These are phyloP conservation scores for Alternaria hordeiaustralica DNA, from an alignment of 2,329 filamentous ascomycete species.

Conservation along the genomic window DNA sequence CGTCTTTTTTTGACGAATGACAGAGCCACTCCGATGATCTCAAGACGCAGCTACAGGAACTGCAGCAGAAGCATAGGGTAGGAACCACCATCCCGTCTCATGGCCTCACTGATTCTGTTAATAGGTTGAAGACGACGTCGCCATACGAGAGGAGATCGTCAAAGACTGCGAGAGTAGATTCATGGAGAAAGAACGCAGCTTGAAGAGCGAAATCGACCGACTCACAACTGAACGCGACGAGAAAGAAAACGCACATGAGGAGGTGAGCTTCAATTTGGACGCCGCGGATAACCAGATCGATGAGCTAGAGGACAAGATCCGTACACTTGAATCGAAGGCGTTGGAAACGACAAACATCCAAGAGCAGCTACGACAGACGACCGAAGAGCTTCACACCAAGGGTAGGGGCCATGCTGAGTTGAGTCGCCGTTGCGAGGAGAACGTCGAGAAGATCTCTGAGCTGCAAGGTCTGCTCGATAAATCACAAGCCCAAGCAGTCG, in stretches of 20 bases:
- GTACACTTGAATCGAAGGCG: not conserved
- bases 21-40: not conserved
- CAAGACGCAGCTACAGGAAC: conserved; percentile 1
- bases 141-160: conserved; percentile 6
- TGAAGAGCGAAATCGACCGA: conserved; percentile 21
- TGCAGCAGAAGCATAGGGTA: conserved; percentile 5
- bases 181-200: conserved; percentile 18
- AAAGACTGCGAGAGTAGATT: conserved; percentile 12
- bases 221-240: conserved; percentile 19
- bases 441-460: not conserved
- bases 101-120: not conserved
- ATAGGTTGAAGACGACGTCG: not conserved
- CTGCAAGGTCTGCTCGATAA: conserved; percentile 13
- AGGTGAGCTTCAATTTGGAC: conserved; percentile 10
- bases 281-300: conserved; percentile 11
- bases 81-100: not conserved
- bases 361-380: conserved; percentile 12
- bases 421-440: not conserved
- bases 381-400: conserved; percentile 6
- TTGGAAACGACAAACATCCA: conserved; percentile 15
- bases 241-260: conserved; percentile 11
- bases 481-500: conserved; percentile 13
- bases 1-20: not conserved
- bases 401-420: conserved; percentile 5
- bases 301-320: conserved; percentile 5